Evolutionary conservation across 1,284 basidiomycete species (phyloP).

Genomic region (Lignosus rhinocerotis): DNA sequence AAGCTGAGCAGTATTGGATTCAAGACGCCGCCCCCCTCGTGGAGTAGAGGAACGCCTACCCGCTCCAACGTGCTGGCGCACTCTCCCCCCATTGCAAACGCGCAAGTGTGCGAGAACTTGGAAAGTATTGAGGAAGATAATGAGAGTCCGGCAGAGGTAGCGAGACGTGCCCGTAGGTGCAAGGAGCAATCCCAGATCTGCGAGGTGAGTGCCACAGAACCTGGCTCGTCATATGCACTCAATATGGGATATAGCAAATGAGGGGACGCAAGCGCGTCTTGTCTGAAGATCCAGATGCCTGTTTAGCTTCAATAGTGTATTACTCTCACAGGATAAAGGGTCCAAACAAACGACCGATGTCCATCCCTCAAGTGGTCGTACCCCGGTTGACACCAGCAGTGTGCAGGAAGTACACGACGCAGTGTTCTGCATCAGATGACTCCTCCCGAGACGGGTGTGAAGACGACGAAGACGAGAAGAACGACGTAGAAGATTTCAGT

Average conservation of each 20-base stretch:
- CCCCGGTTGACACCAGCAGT: not conserved
- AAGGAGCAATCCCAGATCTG: not conserved
- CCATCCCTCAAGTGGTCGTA: not conserved
- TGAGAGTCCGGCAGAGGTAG: not conserved
- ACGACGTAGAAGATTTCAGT: not conserved
- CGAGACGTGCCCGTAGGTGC: not conserved
- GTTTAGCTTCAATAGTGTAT: too few species aligned
- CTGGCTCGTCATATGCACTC: not conserved
- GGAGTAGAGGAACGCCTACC: not conserved
- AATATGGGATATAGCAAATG: not conserved
- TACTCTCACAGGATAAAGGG: not conserved
- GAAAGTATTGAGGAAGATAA: not conserved
- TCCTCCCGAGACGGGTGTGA: not conserved
- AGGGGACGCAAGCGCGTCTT: not conserved
- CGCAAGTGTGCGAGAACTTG: not conserved
- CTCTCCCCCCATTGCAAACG: not conserved
- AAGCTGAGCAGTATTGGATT: not conserved
- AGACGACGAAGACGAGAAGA: not conserved
- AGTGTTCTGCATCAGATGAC: not conserved
- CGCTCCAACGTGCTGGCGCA: not conserved
- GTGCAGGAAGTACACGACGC: not conserved
- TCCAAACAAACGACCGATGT: not conserved
- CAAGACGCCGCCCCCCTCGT: conserved; percentile 1
- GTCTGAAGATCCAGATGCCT: not conserved
- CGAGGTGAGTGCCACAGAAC: not conserved